Percentiles rank a stretch among this genome's conserved stretches.
phyloP scores from a whole-genome alignment of 805 yeast genomes.

The Hanseniaspora mollemarum region DNA sequence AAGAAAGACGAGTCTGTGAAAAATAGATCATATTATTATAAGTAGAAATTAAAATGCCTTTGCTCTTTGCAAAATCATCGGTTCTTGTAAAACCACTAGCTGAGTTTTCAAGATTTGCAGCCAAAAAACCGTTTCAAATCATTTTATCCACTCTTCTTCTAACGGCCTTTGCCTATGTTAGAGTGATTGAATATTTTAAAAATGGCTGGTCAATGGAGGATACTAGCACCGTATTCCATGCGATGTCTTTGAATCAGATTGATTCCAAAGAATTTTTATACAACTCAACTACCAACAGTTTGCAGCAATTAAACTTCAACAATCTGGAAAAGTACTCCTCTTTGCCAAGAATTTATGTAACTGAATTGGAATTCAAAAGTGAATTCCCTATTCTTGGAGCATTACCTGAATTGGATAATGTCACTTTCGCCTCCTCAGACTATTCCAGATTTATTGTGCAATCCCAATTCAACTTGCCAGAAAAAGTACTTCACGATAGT shows the following conservation, averaged over 20 bases:
- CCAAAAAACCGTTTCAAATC: conserved; percentile 77
- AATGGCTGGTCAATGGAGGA: conserved; percentile 32
- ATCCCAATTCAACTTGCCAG: conserved; percentile 13
- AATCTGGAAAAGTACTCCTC: conserved; percentile 9
- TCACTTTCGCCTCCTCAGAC: conserved; percentile 6
- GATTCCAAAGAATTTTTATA: conserved; percentile 18
- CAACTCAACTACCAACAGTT: conserved; percentile 7
- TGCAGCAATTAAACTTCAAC: not conserved
- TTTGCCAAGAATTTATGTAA: conserved; percentile 27
- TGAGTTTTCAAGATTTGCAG: conserved; percentile 42
- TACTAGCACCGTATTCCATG: conserved; percentile 7
- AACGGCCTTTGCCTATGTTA: conserved; percentile 70
- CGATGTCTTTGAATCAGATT: conserved; percentile 5
- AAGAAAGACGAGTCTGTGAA: no score
- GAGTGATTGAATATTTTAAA: conserved; percentile 57
- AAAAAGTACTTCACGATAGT: conserved; percentile 30
- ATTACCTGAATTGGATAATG: conserved; percentile 17
- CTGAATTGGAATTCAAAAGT: conserved; percentile 24
- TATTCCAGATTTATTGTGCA: conserved; percentile 13
- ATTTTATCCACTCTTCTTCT: conserved; percentile 58
- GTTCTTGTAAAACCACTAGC: conserved; percentile 35
- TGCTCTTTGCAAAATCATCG: conserved; percentile 25
- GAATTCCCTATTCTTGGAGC: conserved; percentile 20
- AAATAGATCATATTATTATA: no score
- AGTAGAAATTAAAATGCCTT: conserved; percentile 20